A percentile compares a stretch with the other conserved stretches of the same genome.
Evolutionary conservation across 1,284 basidiomycete species (phyloP).

Genomic region (Cystobasidium sp.): DNA sequence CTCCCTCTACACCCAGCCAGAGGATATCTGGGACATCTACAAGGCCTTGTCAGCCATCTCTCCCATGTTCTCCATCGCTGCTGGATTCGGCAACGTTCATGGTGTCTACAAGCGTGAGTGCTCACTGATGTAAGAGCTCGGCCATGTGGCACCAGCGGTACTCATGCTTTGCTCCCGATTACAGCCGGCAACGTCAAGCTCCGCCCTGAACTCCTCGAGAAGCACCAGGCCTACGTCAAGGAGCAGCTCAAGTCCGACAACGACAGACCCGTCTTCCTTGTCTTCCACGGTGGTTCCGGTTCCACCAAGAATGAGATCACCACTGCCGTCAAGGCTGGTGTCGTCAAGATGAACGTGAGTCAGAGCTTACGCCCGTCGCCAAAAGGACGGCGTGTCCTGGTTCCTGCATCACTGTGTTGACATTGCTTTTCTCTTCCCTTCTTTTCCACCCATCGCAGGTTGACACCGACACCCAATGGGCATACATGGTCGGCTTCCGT

Average conservation of each 20-base stretch:
- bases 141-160: background rate
- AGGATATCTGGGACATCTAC: slow-evolving; percentile 94
- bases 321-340: slow-evolving; percentile 88
- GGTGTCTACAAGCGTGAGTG: slow-evolving; percentile 80
- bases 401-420: background rate
- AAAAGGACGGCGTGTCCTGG: background rate
- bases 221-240: slow-evolving; percentile 84
- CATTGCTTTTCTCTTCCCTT: background rate
- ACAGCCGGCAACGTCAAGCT: slow-evolving; percentile 80
- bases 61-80: slow-evolving; percentile 95
- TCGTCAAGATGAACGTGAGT: slow-evolving; percentile 97
- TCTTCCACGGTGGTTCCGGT: slow-evolving; percentile 99
- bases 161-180: background rate
- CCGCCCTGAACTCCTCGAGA: slow-evolving; percentile 85
- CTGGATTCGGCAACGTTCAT: slow-evolving; percentile 96
- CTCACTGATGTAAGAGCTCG: background rate
- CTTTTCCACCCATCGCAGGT: slow-evolving; percentile 16
- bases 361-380: slow-evolving; percentile 53
- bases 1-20: slow-evolving; percentile 94
- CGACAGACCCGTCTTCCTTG: slow-evolving; percentile 80
- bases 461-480: slow-evolving; percentile 45
- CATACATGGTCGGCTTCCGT: slow-evolving; percentile 56
- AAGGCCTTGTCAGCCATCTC: slow-evolving; percentile 79
- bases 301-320: slow-evolving; percentile 95
- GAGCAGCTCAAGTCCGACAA: slow-evolving; percentile 70